Evolutionary conservation across 2,329 filamentous ascomycete genomes (phyloP), one percentile per base, ranked within the genome.

Genomic region (Ilyonectria robusta): DNA sequence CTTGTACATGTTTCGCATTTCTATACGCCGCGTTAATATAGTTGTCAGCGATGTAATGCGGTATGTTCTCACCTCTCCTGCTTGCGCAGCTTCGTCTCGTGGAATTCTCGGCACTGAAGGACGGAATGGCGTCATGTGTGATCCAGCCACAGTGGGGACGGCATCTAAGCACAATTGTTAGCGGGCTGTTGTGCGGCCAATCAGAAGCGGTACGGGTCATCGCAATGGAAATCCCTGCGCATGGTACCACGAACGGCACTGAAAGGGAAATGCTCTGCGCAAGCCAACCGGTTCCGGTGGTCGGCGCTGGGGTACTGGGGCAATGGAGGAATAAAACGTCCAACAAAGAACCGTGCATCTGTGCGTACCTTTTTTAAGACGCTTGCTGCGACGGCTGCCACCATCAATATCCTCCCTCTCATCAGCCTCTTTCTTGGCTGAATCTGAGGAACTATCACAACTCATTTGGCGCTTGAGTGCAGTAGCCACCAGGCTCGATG

Each of bases 41-140:
- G 26, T 9, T 26, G 8, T n/a, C 7, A 4, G 42, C 19, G 67
- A 77, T 70, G 75, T 82, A 78, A 15, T 33, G 2, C 8, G 42
- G 35, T 31, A n/a, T 17, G 17, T 3, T 47, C 74, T 70, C 53
- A 76, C 76, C 78, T 89, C 86, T 58, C 82, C 84, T 8, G 83
- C 76, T n/a, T 77, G 73, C 10, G 78, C 73, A 26, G 79, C 70
- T 63, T 90, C 87, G 63, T 89, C 88, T 61, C 88, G 84, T 21
- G 87, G 85, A 66, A 91, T 85, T 69, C 89, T 88, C 19, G 92
- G 93, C 17, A 91, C 91, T 29, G 93, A 91, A 63, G 95, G 94
- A 59, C 95, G 93, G 77, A 97, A 94, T 76, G 95, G 89, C 68
- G 94, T 96, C 94, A 98, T 98, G 82, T 98, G 94, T 59, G 95